Evolutionary conservation across 768 basidiomycete genomes (phyloP).

Genomic region (Auricularia heimuer): DNA sequence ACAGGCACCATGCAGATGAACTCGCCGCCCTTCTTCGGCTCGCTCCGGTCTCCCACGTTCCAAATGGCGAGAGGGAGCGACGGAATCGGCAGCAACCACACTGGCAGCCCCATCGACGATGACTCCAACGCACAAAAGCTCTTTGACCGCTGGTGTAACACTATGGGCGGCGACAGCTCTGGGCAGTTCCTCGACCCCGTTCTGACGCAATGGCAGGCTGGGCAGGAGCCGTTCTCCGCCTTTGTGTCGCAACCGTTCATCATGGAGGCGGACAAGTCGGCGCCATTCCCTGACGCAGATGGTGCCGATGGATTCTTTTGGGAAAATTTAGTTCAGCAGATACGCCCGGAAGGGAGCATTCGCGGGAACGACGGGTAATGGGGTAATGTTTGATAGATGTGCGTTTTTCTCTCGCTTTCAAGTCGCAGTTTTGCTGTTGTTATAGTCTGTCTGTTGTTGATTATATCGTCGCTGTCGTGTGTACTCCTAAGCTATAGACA

Average conservation of each 20-base stretch:
- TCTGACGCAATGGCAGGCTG: slow-evolving; percentile 50
- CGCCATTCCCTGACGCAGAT: slow-evolving; percentile 34
- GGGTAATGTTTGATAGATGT: too few species aligned
- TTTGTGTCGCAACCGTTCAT: not conserved
- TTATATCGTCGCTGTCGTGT: not conserved
- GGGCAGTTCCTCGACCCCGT: slow-evolving; percentile 23
- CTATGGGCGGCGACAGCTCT: slow-evolving; percentile 14
- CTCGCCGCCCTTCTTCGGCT: slow-evolving; percentile 4
- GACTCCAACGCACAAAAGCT: slow-evolving; percentile 67
- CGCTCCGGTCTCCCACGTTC: slow-evolving; percentile 29
- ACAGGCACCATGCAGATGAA: slow-evolving; percentile 4
- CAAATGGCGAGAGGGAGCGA: slow-evolving; percentile 53
- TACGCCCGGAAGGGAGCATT: slow-evolving; percentile 17
- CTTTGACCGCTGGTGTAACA: slow-evolving; percentile 77
- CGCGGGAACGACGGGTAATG: not conserved
- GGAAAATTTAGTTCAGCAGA: slow-evolving; percentile 62
- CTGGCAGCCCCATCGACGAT: slow-evolving; percentile 67
- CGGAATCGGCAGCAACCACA: slow-evolving; percentile 35
- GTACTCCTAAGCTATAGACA: not conserved
- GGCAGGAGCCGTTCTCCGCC: slow-evolving; percentile 27
- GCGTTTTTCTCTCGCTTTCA: not conserved
- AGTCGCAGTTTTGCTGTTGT: not conserved
- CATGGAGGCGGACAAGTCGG: slow-evolving; percentile 9
- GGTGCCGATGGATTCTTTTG: slow-evolving; percentile 71
- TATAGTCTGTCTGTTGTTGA: not conserved